phyloP scores from a whole-genome alignment of 148 eudicot species.

The Amaranthus cruentus region DNA sequence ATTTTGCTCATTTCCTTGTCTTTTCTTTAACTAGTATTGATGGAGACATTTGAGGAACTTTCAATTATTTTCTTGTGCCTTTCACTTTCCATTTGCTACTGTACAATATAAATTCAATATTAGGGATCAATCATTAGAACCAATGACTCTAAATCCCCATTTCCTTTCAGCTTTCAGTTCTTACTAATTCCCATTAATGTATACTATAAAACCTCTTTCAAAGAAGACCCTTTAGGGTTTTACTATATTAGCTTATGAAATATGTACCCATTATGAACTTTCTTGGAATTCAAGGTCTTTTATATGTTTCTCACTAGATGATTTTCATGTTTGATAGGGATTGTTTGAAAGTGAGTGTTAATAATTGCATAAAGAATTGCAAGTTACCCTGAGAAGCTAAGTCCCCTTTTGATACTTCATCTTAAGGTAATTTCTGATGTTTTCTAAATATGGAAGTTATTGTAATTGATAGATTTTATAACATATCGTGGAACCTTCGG shows the following conservation, averaged over 20 bases:
- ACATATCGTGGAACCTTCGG: no score
- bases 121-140: constrained; percentile 19
- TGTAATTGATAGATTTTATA: no score
- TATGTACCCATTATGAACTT: neutral
- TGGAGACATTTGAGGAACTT: constrained; percentile 19
- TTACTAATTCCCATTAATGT: neutral
- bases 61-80: constrained; percentile 15
- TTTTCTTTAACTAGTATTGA: constrained; percentile 11
- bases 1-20: constrained; percentile 14
- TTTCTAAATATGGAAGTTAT: neutral
- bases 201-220: neutral
- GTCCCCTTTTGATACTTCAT: neutral
- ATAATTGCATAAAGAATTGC: constrained; percentile 18
- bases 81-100: constrained; percentile 17
- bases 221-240: neutral
- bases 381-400: constrained; percentile 4
- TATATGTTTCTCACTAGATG: constrained; percentile 9
- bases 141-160: neutral
- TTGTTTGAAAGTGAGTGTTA: constrained; percentile 10
- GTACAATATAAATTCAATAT: constrained; percentile 18
- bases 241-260: neutral
- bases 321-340: constrained; percentile 19
- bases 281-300: constrained; percentile 12
- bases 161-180: neutral
- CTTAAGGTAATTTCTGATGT: constrained; percentile 22